Evolutionary conservation across 2,329 filamentous ascomycete genomes (phyloP).

Genomic region (Fusarium virguliforme): DNA sequence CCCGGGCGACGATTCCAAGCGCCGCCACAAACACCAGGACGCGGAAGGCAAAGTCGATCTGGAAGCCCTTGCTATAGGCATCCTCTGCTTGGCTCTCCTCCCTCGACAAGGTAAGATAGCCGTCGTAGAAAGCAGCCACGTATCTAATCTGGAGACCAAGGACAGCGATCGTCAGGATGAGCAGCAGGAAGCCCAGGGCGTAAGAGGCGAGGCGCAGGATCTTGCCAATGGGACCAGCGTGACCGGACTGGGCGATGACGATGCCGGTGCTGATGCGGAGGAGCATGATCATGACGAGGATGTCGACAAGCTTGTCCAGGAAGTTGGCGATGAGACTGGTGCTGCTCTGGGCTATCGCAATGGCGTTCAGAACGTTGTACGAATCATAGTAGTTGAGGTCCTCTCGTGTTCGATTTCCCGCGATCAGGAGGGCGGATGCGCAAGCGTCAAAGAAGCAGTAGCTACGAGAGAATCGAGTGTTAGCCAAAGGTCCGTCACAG

Average conservation of each 20-base stretch:
- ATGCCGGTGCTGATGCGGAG: constrained; percentile 45
- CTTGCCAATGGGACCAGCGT: constrained; percentile 22
- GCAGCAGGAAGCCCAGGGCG: constrained; percentile 34
- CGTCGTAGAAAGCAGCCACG: neutral
- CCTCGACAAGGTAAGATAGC: neutral
- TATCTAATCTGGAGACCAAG: constrained; percentile 43
- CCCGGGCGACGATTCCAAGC: constrained; percentile 26
- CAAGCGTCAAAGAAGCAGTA: constrained; percentile 43
- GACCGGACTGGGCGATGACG: constrained; percentile 34
- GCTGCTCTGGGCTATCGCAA: constrained; percentile 15
- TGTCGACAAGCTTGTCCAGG: constrained; percentile 30
- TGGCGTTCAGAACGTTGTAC: neutral
- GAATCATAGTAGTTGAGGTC: neutral
- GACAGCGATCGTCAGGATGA: constrained; percentile 28
- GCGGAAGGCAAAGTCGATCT: constrained; percentile 29
- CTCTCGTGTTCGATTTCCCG: neutral
- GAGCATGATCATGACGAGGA: constrained; percentile 48
- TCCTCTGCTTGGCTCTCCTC: neutral
- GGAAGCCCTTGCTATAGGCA: neutral
- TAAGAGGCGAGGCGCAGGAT: constrained; percentile 35
- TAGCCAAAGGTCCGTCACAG: neutral
- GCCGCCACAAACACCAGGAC: constrained; percentile 42
- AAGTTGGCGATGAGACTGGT: constrained; percentile 11
- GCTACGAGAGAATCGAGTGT: constrained; percentile 18
- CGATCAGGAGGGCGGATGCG: constrained; percentile 29